Conservation (phyloP, 371 early-diverging fungal species). For the Mortierella sp. region DNA sequence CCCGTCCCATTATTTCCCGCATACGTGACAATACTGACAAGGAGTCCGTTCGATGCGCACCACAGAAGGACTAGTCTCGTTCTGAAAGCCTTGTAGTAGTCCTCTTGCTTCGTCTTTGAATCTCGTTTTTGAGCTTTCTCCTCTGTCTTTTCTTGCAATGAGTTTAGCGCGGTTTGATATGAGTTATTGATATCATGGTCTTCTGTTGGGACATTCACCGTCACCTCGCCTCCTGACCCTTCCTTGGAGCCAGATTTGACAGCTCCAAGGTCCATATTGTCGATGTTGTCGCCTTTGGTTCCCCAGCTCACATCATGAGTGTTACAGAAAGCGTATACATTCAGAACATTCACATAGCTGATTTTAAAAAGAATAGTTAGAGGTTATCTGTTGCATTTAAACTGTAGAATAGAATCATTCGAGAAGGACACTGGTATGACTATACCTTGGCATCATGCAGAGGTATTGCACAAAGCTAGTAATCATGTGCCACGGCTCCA, state of each 20-base stretch:
- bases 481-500: constrained; percentile 97
- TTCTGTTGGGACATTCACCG: constrained; percentile 52
- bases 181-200: constrained; percentile 62
- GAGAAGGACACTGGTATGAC: no score
- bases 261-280: constrained; percentile 30
- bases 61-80: constrained; percentile 87
- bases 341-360: constrained; percentile 87
- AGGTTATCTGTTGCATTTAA: no score
- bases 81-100: constrained; percentile 88
- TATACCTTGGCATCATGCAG: constrained; percentile 86
- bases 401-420: no score
- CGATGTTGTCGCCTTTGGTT: constrained; percentile 86
- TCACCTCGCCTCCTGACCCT: constrained; percentile 49
- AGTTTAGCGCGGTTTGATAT: constrained; percentile 75
- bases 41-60: constrained; percentile 83
- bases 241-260: constrained; percentile 45
- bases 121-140: constrained; percentile 70
- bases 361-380: no score
- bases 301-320: constrained; percentile 96
- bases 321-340: constrained; percentile 94
- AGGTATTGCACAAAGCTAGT: constrained; percentile 90
- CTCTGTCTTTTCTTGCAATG: constrained; percentile 58
- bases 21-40: constrained; percentile 72
- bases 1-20: background rate
- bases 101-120: constrained; percentile 85